Percentiles rank a stretch among this genome's conserved stretches.
These are phyloP conservation scores for Xylaria venustula DNA, from an alignment of 495 filamentous ascomycete genomes.

Conservation along the genomic window DNA sequence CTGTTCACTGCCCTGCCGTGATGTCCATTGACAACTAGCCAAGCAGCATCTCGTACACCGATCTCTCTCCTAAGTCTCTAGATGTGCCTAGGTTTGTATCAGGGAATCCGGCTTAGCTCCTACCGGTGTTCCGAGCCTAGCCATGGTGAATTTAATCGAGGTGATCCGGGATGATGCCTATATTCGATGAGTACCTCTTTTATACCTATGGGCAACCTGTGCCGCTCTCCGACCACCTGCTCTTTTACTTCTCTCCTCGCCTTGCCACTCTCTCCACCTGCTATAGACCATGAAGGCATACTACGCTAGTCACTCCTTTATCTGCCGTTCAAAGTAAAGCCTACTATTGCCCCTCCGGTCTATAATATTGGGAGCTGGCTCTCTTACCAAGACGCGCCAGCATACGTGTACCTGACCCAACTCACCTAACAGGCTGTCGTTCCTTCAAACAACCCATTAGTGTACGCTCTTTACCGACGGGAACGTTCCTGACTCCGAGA, in stretches of 20 bases:
- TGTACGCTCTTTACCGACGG: conserved; percentile 41
- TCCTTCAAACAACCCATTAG: conserved; percentile 40
- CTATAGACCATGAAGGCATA: conserved; percentile 34
- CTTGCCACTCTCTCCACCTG: conserved; percentile 34
- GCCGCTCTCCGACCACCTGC: conserved; percentile 39
- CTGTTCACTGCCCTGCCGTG: conserved; percentile 31
- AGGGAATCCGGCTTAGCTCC: conserved; percentile 52
- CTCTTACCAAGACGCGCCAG: conserved; percentile 39
- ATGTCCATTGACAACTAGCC: conserved; percentile 41
- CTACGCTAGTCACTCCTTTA: conserved; percentile 47
- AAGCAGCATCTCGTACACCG: conserved; percentile 46
- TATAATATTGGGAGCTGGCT: conserved; percentile 55
- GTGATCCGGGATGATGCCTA: conserved; percentile 36
- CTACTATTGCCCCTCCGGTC: conserved; percentile 46
- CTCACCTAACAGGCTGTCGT: conserved; percentile 38
- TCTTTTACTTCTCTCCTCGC: conserved; percentile 32
- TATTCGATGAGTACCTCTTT: conserved; percentile 39
- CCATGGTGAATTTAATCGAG: conserved; percentile 40
- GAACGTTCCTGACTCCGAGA: not conserved
- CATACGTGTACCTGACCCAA: conserved; percentile 37
- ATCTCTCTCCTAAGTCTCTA: conserved; percentile 40
- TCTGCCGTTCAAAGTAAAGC: conserved; percentile 25
- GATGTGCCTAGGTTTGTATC: conserved; percentile 49
- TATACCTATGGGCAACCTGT: conserved; percentile 49
- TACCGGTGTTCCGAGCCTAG: conserved; percentile 51